These are phyloP conservation scores for Auriscalpium microsporum DNA, from an alignment of 768 basidiomycete species.

Conservation along the genomic window DNA sequence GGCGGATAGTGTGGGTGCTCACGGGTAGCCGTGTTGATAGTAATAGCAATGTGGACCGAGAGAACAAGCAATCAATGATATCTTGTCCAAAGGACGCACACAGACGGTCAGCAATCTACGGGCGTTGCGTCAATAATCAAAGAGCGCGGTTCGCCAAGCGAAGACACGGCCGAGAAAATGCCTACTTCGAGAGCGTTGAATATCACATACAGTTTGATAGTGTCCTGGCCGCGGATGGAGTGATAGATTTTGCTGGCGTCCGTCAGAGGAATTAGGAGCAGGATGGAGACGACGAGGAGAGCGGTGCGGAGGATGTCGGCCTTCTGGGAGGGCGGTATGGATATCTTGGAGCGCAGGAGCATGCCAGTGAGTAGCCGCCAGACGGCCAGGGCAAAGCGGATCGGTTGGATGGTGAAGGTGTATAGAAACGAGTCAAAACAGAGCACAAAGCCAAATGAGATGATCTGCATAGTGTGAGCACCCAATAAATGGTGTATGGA, in stretches of 20 bases:
- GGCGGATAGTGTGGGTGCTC: constrained; percentile 61
- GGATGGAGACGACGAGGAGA: constrained; percentile 64
- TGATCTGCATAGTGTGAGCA: constrained; percentile 44
- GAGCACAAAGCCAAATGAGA: constrained; percentile 84
- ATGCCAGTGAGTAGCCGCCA: constrained; percentile 45
- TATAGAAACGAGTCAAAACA: constrained; percentile 97
- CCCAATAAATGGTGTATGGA: neutral
- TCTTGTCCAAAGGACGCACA: constrained; percentile 98
- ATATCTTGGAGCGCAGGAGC: constrained; percentile 36
- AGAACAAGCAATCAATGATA: constrained; percentile 92
- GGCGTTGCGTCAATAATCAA: neutral
- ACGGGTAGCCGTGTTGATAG: constrained; percentile 55
- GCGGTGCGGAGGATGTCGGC: constrained; percentile 83
- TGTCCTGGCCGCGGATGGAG: constrained; percentile 94
- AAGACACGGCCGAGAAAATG: constrained; percentile 3
- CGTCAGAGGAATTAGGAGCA: constrained; percentile 72
- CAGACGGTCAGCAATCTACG: constrained; percentile 86
- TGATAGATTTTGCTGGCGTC: constrained; percentile 99
- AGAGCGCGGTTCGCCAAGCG: neutral
- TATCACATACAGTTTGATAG: constrained; percentile 97
- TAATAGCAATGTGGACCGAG: constrained; percentile 77
- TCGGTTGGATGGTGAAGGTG: constrained; percentile 95
- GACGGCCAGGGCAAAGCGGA: constrained; percentile 66
- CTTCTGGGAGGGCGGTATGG: constrained; percentile 81
- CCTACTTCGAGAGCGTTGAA: constrained; percentile 96